Base-by-base conservation (phyloP, 768 basidiomycete genomes). In the Lactarius hengduanensis region DNA sequence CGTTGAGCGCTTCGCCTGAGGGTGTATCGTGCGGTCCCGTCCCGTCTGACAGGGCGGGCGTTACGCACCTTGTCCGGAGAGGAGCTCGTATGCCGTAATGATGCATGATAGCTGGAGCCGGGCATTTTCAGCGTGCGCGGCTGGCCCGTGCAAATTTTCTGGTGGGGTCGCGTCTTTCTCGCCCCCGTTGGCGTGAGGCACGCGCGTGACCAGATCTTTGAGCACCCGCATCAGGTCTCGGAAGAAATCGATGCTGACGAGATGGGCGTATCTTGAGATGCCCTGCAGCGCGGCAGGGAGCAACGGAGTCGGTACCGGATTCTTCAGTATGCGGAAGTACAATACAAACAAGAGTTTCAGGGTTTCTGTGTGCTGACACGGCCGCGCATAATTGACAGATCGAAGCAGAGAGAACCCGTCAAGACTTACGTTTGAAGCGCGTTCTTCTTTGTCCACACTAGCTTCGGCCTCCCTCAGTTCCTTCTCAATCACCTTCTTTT, bases 201-300 rank as follows among this genome's bases (percentile, higher is more conserved):
- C 71, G 67, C 85, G 85, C 60, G 79, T 73, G 72, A 96, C 86
- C 65, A 96, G 83, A 65, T 82, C 83, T 78, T 91, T 91, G 40
- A 99, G 81, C 6, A 95, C 92, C 62, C 85, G 82, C 80, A 99
- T 84, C 57, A 99, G 81, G 78, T 99, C 97, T 73, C 90, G 89
- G 86, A 98, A 99, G 79, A 99, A 98, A 76, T 99, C 96, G 71
- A 98, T 85, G 77, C 97, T 99, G 76, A 99, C 94, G 65, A 98
- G 85, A 75, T 98, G 97, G 1, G 96, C 90, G 74, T 93, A 98
- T 78, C 87, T 89, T 3, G 95, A 88, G 72, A 98, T 91, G 68
- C 97, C 97, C 72, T 90, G 88, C 69, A 99, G 81, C 53, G 95
- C 96, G 38, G 91, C 85, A 26, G 94, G 88, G 16, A 98, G 82